Evolutionary conservation across 2,329 filamentous ascomycete genomes (phyloP), one percentile per base, ranked within the genome.

Genomic region (Alternaria dauci): DNA sequence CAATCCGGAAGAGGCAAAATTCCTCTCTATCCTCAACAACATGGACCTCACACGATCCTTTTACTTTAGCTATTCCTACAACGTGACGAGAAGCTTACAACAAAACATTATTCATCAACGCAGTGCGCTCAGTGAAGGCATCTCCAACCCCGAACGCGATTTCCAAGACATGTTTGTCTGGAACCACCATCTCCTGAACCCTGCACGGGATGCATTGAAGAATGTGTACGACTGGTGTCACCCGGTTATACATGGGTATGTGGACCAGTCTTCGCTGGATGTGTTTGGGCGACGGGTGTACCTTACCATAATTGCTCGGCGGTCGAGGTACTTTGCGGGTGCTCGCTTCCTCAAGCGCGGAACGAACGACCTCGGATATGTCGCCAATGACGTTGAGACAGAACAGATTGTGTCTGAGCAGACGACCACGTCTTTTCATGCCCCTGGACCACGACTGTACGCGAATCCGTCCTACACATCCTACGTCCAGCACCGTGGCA

Each of bases 11-110:
- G 95, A 99, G 79, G 89, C 91, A 39, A 89, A 94, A 28, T 98
- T 96, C 72, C 84, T 98, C 34, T 86, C 88, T 26, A 98, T 97
- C 53, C 84, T 99, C 44, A 93, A 92, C 76, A 96, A 96, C 68
- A 84, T 99, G 32, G 95, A 99, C 76, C 81, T 99, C 61, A 93
- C 91, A 0, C 87, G 91, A 58, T 96, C 92, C 0, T 99, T 99
- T 78, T 99, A 99, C 79, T 99, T 97, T 82, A 97, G 94, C 81
- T 97, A 97, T 76, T 96, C 94, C 0, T 99, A 99, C 80, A 93
- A 99, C 75, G 91, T 98, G 68, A 99, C 95, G 0, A 88, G 89
- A 55, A 96, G 93, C 1, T 82, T 99, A 47, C 95, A 99, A 77
- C 89, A 94, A 73, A 99, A 99, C 72, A 93, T 99, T 62, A 89